Conservation (phyloP, 2,329 filamentous ascomycete species). For the Emergomyces pasteurianus region DNA sequence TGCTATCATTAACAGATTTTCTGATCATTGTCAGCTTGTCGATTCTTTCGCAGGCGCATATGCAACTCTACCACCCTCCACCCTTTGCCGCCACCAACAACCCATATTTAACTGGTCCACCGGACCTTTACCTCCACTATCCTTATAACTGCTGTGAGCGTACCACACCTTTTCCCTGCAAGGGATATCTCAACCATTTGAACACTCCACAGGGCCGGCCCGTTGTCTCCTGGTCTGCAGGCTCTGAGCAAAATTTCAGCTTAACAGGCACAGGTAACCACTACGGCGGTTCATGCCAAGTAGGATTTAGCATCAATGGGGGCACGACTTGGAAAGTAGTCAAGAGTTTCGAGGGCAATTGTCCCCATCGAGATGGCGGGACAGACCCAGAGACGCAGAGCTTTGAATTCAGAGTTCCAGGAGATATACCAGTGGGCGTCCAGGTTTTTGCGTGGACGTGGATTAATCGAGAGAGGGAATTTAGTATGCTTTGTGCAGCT, state of each 20-base stretch:
- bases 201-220: conserved; percentile 31
- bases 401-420: conserved; percentile 36
- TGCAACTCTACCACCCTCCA: conserved; percentile 33
- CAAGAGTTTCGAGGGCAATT: conserved; percentile 36
- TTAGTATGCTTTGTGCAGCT: conserved; percentile 35
- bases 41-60: conserved; percentile 21
- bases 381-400: conserved; percentile 28
- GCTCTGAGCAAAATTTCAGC: conserved; percentile 30
- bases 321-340: conserved; percentile 35
- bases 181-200: conserved; percentile 34
- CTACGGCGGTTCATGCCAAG: conserved; percentile 37
- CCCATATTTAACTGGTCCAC: conserved; percentile 25
- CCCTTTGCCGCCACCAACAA: conserved; percentile 35
- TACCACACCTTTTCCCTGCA: conserved; percentile 27
- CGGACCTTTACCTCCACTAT: conserved; percentile 30
- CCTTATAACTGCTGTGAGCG: conserved; percentile 36
- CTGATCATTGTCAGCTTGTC: background rate
- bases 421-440: conserved; percentile 30
- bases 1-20: background rate
- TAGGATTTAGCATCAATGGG: conserved; percentile 33
- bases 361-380: conserved; percentile 31
- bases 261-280: conserved; percentile 28
- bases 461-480: conserved; percentile 37
- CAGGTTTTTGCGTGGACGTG: conserved; percentile 37
- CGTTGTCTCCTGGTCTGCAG: conserved; percentile 33